Evolutionary conservation across 2,329 filamentous ascomycete genomes (phyloP).

Genomic region (Trichothecium sympodiale): DNA sequence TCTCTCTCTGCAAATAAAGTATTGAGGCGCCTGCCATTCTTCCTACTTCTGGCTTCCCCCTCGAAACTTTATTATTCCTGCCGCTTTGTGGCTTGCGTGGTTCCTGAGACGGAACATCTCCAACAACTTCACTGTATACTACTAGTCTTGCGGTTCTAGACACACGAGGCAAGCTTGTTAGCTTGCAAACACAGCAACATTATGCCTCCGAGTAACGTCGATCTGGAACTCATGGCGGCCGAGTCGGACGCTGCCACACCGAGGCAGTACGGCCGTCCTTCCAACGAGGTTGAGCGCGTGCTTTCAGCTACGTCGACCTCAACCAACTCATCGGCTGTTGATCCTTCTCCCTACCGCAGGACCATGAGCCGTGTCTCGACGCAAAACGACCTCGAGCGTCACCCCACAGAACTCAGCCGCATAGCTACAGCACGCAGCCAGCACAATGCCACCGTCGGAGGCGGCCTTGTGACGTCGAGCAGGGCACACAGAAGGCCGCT

Average conservation of each 20-base stretch:
- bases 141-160: no score
- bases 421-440: conserved; percentile 63
- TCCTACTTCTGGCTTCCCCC: no score
- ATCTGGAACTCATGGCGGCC: conserved; percentile 39
- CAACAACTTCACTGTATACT: no score
- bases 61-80: no score
- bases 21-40: no score
- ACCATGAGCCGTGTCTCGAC: conserved; percentile 53
- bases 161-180: no score
- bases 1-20: no score
- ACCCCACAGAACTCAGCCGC: conserved; percentile 57
- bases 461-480: conserved; percentile 21
- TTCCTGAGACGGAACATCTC: no score
- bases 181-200: conserved; percentile 3
- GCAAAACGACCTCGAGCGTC: conserved; percentile 55
- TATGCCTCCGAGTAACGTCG: conserved; percentile 39
- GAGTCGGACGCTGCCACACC: conserved; percentile 42
- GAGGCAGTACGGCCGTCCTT: conserved; percentile 27
- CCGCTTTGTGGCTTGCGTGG: no score
- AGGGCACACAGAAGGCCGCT: conserved; percentile 47
- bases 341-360: conserved; percentile 22
- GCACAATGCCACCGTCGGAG: conserved; percentile 62
- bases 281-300: conserved; percentile 50
- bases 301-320: conserved; percentile 39
- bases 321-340: conserved; percentile 33